Evolutionary conservation across 2,329 filamentous ascomycete species (phyloP), one percentile per base, ranked within the genome.

Genomic region (Aspergillus sp.): DNA sequence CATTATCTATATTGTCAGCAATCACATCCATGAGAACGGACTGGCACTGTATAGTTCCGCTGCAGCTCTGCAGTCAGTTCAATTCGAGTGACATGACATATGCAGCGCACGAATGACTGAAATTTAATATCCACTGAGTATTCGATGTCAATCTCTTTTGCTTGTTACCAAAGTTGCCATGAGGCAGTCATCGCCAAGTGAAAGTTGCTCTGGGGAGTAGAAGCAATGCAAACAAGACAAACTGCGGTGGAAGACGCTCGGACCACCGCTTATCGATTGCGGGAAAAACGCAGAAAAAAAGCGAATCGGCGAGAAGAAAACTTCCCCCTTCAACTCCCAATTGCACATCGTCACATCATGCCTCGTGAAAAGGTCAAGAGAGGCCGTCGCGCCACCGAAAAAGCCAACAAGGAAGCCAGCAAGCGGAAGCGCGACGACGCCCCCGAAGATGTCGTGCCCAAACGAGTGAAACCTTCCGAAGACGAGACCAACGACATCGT

Each of bases 321-420:
- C 12, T 36, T 13, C 32, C 32, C 12, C 32, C 12, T 36, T 13
- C 10, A 36, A 36, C 32, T 36, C 32, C 32, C 32, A 36, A 15
- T 36, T 36, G 12, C 32, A 36, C 32, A 36, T 13, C 32, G 32
- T 19, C 25, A 17, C 23, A 50, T 17, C 25, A 81, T 81, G 79
- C 79, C 79, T 63, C 78, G 78, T 48, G 79, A 80, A 64, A 76
- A 79, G 65, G 77, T 81, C 59, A 81, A 80, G 61, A 74, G 79
- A 72, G 79, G 79, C 55, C 76, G 79, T 39, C 72, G 79, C 23
- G 78, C 78, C 38, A 76, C 79, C 45, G 71, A 77, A 17, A 79
- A 79, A 51, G 66, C 69, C 21, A 72, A 74, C 28, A 77, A 78
- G 49, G 70, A 75, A 7, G 74, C 74, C 25, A 57, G 70, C 12